Conservation (phyloP, 1,284 basidiomycete species). For the Ustilago tritici region DNA sequence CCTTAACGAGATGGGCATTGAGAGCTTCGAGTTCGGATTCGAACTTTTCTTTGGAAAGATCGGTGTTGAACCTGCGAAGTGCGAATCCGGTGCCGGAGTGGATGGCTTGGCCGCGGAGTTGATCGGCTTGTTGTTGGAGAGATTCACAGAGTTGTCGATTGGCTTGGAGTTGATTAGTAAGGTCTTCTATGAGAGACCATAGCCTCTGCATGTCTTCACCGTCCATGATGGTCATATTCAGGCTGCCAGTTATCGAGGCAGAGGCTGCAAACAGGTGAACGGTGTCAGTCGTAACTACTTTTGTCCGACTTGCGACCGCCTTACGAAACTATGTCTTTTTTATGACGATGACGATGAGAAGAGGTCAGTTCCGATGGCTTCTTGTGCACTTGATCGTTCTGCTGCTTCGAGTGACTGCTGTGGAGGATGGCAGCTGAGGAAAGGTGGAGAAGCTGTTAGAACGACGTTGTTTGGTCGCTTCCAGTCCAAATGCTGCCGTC, state of each 20-base stretch:
- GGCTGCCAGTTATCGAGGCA: constrained; percentile 2
- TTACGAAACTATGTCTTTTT: no score
- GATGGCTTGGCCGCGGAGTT: constrained; percentile 79
- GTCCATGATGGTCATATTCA: constrained; percentile 55
- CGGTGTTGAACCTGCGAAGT: constrained; percentile 89
- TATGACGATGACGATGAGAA: no score
- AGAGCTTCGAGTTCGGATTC: constrained; percentile 90
- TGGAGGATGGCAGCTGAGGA: not conserved
- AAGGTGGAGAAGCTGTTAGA: no score
- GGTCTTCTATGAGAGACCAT: constrained; percentile 66
- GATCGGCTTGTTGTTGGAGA: constrained; percentile 79
- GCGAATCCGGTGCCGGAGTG: constrained; percentile 83
- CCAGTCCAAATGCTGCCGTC: not conserved
- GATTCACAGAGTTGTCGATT: constrained; percentile 83
- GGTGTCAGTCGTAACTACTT: not conserved
- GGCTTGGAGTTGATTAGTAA: constrained; percentile 78
- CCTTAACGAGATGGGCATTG: constrained; percentile 89
- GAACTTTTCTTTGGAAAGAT: constrained; percentile 92
- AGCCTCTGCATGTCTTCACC: constrained; percentile 63
- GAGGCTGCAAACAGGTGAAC: not conserved
- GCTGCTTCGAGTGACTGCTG: not conserved
- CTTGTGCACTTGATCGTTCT: not conserved
- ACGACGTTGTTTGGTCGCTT: not conserved
- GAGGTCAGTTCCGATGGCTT: no score
- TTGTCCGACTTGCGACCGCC: not conserved